Conservation (phyloP, 768 basidiomycete species). For the Leccinellum luteum region DNA sequence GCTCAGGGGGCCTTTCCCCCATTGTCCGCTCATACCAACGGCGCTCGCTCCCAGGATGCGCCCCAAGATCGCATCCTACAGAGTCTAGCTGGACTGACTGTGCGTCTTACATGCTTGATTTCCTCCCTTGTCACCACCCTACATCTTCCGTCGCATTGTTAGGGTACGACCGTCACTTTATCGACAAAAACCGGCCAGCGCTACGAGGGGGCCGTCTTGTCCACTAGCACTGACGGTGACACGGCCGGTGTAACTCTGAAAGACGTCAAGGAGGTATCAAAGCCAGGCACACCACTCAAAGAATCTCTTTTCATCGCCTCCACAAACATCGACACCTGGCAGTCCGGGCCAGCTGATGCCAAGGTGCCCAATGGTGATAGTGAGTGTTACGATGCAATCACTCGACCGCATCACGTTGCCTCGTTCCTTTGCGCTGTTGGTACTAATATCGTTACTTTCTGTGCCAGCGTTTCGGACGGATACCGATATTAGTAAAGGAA, state of each 20-base stretch:
- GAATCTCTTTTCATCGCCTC: constrained; percentile 68
- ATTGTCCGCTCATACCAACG: constrained; percentile 45
- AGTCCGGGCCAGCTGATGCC: constrained; percentile 71
- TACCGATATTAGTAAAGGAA: constrained; percentile 68
- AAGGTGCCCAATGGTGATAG: constrained; percentile 69
- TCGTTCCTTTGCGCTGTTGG: background rate
- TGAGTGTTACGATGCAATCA: constrained; percentile 37
- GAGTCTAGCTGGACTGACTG: constrained; percentile 66
- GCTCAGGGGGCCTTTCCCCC: constrained; percentile 43
- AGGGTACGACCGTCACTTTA: constrained; percentile 83
- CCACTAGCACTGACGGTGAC: constrained; percentile 63
- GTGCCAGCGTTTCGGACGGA: constrained; percentile 76
- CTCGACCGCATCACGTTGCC: background rate
- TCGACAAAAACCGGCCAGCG: constrained; percentile 66
- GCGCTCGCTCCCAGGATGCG: constrained; percentile 42
- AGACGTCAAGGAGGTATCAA: constrained; percentile 72
- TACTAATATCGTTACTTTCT: constrained; percentile 16
- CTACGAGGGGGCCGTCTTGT: constrained; percentile 69
- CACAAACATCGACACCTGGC: constrained; percentile 70
- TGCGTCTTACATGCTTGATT: constrained; percentile 38
- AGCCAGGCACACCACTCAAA: constrained; percentile 65
- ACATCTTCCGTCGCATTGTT: constrained; percentile 16
- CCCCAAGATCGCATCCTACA: constrained; percentile 62
- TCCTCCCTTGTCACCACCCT: constrained; percentile 8
- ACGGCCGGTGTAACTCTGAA: constrained; percentile 70